These are phyloP conservation scores for Chrysosporium queenslandicum DNA, from an alignment of 2,329 filamentous ascomycete species.

Conservation along the genomic window DNA sequence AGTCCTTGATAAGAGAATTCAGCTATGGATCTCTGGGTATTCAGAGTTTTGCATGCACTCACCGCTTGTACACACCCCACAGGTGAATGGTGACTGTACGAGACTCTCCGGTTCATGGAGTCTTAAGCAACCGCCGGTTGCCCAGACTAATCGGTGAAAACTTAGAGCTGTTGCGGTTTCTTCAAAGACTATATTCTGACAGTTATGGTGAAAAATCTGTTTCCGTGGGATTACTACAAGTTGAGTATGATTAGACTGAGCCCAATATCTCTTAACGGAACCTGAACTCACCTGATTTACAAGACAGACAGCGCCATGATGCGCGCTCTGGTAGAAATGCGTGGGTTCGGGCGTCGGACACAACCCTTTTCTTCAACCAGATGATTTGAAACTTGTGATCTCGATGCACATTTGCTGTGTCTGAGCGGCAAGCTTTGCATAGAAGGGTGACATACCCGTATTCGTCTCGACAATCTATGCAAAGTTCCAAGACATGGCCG, in stretches of 20 bases:
- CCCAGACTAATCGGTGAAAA: not conserved
- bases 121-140: not conserved
- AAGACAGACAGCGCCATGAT: not conserved
- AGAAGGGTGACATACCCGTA: not conserved
- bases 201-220: not conserved
- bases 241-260: not conserved
- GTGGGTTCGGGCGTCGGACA: not conserved
- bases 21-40: not conserved
- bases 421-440: not conserved
- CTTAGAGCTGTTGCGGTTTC: not conserved
- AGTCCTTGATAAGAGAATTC: not conserved
- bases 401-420: not conserved
- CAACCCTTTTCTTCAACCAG: not conserved
- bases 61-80: not conserved
- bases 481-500: not conserved
- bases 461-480: not conserved
- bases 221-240: not conserved
- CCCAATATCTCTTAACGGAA: not conserved
- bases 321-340: not conserved
- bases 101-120: not conserved
- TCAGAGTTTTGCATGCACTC: not conserved
- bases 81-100: not conserved
- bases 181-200: not conserved
- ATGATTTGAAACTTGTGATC: not conserved
- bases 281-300: not conserved